Conservation (phyloP, 176 grass and related monocot genomes). For the Stipa capillata region DNA sequence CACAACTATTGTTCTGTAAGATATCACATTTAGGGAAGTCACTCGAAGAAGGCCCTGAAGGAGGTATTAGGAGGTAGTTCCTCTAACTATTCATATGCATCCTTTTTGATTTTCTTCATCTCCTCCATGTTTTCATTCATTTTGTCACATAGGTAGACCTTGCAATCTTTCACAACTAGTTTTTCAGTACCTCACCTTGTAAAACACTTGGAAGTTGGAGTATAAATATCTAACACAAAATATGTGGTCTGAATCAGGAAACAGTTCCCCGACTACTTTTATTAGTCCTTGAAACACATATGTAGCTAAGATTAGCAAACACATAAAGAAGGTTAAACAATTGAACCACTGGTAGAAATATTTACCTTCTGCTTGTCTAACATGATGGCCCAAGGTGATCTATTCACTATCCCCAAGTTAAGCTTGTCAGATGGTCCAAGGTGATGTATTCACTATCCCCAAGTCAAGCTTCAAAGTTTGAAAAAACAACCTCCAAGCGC, state of each 20-base stretch:
- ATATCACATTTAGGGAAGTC: background rate
- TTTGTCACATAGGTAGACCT: background rate
- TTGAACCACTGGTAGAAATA: background rate
- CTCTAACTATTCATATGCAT: background rate
- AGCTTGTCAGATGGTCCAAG: too few relatives aligned
- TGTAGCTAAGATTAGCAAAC: background rate
- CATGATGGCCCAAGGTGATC: background rate
- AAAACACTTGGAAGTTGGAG: background rate
- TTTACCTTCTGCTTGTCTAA: background rate
- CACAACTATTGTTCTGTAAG: background rate
- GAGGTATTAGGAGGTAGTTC: background rate
- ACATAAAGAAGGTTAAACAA: background rate
- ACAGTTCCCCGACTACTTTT: background rate
- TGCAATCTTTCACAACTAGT: background rate
- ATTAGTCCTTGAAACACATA: background rate
- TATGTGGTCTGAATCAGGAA: background rate
- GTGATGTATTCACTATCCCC: too few relatives aligned
- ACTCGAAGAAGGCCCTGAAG: background rate
- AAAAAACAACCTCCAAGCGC: background rate
- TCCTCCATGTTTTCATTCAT: background rate
- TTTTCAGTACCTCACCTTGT: background rate
- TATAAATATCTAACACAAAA: background rate
- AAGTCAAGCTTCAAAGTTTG: background rate
- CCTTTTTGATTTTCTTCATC: background rate
- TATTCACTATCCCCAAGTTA: background rate